phyloP scores from a whole-genome alignment of 345 rosid genomes.

The Corymbia maculata region DNA sequence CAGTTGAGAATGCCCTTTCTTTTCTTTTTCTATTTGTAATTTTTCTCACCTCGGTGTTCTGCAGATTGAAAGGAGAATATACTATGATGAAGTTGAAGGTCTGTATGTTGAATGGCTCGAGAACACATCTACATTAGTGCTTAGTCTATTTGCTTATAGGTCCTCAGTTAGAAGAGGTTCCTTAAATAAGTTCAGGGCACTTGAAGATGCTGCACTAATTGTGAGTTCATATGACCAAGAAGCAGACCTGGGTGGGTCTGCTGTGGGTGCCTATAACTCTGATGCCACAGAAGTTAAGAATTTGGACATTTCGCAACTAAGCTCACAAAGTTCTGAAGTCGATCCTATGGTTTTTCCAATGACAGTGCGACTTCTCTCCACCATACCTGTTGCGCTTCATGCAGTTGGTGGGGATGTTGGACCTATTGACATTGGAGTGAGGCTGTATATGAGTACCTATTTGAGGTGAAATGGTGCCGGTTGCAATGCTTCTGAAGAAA shows the following conservation, averaged over 20 bases:
- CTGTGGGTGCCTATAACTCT: neutral
- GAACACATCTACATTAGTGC: constrained; percentile 70
- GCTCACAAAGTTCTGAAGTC: constrained; percentile 11
- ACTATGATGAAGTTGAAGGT: constrained; percentile 79
- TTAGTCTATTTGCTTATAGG: constrained; percentile 23
- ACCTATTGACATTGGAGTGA: constrained; percentile 61
- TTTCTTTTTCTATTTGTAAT: neutral
- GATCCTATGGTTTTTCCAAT: constrained; percentile 60
- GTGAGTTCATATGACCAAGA: constrained; percentile 38
- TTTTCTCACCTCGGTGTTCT: neutral
- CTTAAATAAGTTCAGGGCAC: constrained; percentile 23
- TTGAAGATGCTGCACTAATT: constrained; percentile 47
- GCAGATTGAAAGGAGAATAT: constrained; percentile 74
- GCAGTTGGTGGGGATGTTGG: constrained; percentile 80
- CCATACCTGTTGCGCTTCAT: constrained; percentile 72
- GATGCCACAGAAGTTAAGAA: neutral
- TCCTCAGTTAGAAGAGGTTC: constrained; percentile 35
- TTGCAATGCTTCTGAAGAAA: neutral
- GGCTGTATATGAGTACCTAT: constrained; percentile 73
- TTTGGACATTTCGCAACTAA: neutral
- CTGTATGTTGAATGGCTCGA: constrained; percentile 71
- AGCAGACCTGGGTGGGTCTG: neutral
- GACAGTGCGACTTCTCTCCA: constrained; percentile 55
- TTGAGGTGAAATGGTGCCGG: constrained; percentile 6
- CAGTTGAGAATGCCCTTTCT: neutral